Evolutionary conservation across 208 protist species (phyloP), one percentile per base, ranked within the genome.

Genomic region (Wallacemonas collosoma): DNA sequence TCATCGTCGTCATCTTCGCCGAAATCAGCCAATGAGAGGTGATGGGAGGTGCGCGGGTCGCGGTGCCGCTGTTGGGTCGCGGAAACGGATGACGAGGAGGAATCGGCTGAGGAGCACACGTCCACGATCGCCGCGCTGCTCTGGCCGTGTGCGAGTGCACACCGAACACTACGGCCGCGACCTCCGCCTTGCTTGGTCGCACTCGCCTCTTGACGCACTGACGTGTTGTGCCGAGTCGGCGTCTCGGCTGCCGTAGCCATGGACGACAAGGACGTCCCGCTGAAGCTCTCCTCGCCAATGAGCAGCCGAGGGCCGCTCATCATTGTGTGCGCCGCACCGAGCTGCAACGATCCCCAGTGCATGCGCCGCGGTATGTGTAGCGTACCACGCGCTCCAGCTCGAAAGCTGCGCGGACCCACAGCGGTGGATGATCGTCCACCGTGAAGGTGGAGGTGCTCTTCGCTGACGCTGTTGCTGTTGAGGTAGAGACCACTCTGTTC

Each of bases 21-120:
- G 51, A 65, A 73, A 51, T 81, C 71, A 35, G 82, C 73, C 41
- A 75, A 58, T 36, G 53, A 65, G 51, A 61, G 61, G 57, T 71
- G 44, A 57, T 70, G 56, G 51, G 63, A 12, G 2, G 11, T 15
- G 11, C 48, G 0, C 26, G 26, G 26, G 26, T 26, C 26, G 26
- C 26, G 26, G 26, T 26, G 26, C 26, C 26, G 26, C 26, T 26
- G 26, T 26, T 26, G 26, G 26, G 26, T 26, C 0, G 26, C 26
- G 26, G 26, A 26, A 26, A 50, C 45, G 45, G 45, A 50, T 50
- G 8, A 26, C 45, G 45, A 6, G 12, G 6, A 6, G 8, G 45
- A 15, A n/a, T 58, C 26, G 53, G 57, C 38, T 5, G 57, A 39
- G 9, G 36, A 4, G 60, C 41, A 65, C 11, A 65, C 60, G 39